Evolutionary conservation across 495 filamentous ascomycete genomes (phyloP), one percentile per base, ranked within the genome.

Genomic region (Paragyromitra xinjiangensis): DNA sequence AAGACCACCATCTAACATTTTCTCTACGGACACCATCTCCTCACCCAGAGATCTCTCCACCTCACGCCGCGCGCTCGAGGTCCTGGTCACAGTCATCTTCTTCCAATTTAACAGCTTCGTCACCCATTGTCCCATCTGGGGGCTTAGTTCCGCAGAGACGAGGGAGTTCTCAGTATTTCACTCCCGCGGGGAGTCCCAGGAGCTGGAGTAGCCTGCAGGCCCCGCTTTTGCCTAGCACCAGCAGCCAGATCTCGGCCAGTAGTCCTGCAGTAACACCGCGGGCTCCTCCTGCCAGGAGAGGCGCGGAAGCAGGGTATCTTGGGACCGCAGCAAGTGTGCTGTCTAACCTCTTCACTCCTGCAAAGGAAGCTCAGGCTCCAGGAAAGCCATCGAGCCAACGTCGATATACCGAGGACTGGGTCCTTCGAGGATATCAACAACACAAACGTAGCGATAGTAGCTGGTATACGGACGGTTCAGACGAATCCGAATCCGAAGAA

Each of bases 381-480:
- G 62, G 53, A 45, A 63, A 75, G 19, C 68, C 72, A 29, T 64
- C 59, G n/a, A 63, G 75, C 48, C 81, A 82, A 42, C 68, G 73
- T 40, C 72, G 81, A 50, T 82, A 82, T 45, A 82, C 80, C 3
- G 80, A 82, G 73, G 81, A 82, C 77, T 82, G 81, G 81, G 77
- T 82, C 66, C 79, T 78, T 78, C 80, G 81, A 29, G 80, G 73
- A 19, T 82, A 80, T 73, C 80, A 82, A 48, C 77, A 79, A 40
- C 80, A 81, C 65, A 70, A 69, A 48, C 80, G 80, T 59, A 70
- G 71, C 7, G 66, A 63, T 75, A 70, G 69, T 40, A 81, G 79
- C 45, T 81, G 79, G 74, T 78, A 73, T 50, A n/a, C 65, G 19
- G 69, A 75, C 40, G 24, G 14, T 45, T 74, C 59, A n/a, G 64